Evolutionary conservation across 768 basidiomycete genomes (phyloP).

Genomic region (Termitomyces sp.): DNA sequence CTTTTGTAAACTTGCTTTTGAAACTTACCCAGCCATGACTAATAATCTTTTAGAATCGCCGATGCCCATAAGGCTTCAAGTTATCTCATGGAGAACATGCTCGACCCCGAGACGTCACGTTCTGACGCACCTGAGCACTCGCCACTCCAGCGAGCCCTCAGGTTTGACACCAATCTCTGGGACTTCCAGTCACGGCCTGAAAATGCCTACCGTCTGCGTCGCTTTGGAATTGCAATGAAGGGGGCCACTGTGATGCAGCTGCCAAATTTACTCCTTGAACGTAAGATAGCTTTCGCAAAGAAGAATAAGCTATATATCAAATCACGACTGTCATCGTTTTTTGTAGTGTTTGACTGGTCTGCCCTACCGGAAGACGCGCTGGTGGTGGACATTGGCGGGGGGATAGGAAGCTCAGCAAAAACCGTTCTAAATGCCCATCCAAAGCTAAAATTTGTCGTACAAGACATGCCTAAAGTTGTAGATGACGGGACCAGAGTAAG

Average conservation of each 20-base stretch:
- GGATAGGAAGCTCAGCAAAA: slow-evolving; percentile 41
- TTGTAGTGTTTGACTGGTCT: slow-evolving; percentile 51
- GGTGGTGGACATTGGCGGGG: slow-evolving; percentile 64
- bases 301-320: neutral
- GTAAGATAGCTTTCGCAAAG: slow-evolving; percentile 6
- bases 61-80: slow-evolving; percentile 20
- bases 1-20: slow-evolving; percentile 13
- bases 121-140: slow-evolving; percentile 15
- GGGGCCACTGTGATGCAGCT: slow-evolving; percentile 16
- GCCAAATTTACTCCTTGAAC: slow-evolving; percentile 13
- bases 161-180: slow-evolving; percentile 15
- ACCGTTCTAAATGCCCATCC: neutral
- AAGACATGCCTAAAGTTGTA: slow-evolving; percentile 39
- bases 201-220: slow-evolving; percentile 20
- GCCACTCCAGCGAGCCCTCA: slow-evolving; percentile 16
- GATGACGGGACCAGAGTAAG: slow-evolving; percentile 3
- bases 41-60: slow-evolving; percentile 14
- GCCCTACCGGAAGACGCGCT: slow-evolving; percentile 39
- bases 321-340: neutral
- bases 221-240: slow-evolving; percentile 22
- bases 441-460: slow-evolving; percentile 43
- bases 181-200: slow-evolving; percentile 18
- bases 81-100: slow-evolving; percentile 22
- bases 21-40: neutral
- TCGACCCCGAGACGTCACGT: slow-evolving; percentile 16